Evolutionary conservation across 257 asterid genomes (phyloP).

Genomic region (Petrea volubilis): DNA sequence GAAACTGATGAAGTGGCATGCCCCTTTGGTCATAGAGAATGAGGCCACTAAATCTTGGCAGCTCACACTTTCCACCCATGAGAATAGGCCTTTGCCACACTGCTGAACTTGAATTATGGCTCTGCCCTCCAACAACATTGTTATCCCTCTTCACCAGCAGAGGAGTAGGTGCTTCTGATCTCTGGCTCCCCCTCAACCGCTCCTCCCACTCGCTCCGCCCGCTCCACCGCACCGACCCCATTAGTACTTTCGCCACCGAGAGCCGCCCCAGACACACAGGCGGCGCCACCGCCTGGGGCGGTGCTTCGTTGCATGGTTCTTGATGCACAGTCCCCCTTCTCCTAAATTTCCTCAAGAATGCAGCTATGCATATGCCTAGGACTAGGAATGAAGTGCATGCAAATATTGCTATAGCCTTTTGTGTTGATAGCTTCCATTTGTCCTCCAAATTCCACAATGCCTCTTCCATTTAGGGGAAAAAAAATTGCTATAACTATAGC

Average conservation of each 20-base stretch:
- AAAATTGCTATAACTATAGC: constrained; percentile 22
- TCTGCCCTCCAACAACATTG: constrained; percentile 43
- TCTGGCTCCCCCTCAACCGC: constrained; percentile 10
- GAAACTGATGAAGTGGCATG: constrained; percentile 43
- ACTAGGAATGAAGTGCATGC: constrained; percentile 46
- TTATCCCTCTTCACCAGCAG: constrained; percentile 37
- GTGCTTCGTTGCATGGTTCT: constrained; percentile 25
- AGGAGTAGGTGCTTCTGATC: constrained; percentile 38
- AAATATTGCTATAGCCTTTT: constrained; percentile 46
- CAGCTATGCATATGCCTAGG: constrained; percentile 30
- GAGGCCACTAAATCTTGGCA: constrained; percentile 84
- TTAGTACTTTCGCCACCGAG: constrained; percentile 29
- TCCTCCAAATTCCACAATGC: constrained; percentile 69
- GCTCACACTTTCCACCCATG: constrained; percentile 90
- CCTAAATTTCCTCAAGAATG: constrained; percentile 13
- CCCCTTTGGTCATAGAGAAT: constrained; percentile 80
- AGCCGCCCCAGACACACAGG: constrained; percentile 14
- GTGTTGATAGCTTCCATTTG: constrained; percentile 56
- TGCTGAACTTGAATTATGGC: constrained; percentile 64
- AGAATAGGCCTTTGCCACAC: constrained; percentile 89
- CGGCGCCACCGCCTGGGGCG: neutral
- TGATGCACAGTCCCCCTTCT: constrained; percentile 32
- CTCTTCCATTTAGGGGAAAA: constrained; percentile 31
- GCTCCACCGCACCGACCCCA: constrained; percentile 64
- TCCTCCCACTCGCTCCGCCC: constrained; percentile 46